These are phyloP conservation scores for Fusarium sp. DNA, from an alignment of 2,329 filamentous ascomycete genomes.

Conservation along the genomic window DNA sequence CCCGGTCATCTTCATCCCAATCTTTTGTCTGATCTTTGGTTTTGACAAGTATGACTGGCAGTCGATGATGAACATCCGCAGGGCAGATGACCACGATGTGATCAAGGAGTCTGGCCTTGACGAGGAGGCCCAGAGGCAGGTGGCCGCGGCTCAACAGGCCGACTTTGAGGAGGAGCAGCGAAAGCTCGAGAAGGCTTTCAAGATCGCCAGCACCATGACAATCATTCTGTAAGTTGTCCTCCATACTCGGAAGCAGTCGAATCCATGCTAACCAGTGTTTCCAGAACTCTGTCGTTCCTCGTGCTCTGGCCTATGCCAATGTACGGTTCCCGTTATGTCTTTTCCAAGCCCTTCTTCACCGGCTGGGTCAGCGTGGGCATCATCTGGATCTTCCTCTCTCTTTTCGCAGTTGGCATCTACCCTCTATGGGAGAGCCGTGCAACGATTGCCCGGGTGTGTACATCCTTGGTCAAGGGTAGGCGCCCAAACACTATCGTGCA, in stretches of 20 bases:
- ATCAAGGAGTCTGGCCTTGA: slow-evolving; percentile 69
- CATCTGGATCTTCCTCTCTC: slow-evolving; percentile 77
- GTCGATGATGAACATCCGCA: slow-evolving; percentile 82
- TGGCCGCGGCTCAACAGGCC: slow-evolving; percentile 34
- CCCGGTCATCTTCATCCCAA: slow-evolving; percentile 77
- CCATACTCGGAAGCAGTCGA: neutral
- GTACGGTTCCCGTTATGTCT: slow-evolving; percentile 82
- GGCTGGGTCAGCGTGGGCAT: slow-evolving; percentile 79
- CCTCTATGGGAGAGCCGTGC: slow-evolving; percentile 82
- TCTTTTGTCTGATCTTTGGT: slow-evolving; percentile 71
- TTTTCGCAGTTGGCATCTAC: slow-evolving; percentile 80
- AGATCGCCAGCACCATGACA: slow-evolving; percentile 54
- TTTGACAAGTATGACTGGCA: slow-evolving; percentile 85
- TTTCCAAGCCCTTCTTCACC: slow-evolving; percentile 71
- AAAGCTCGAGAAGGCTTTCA: slow-evolving; percentile 65
- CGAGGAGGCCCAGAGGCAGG: slow-evolving; percentile 39
- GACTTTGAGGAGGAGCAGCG: slow-evolving; percentile 59
- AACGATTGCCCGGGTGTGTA: slow-evolving; percentile 54
- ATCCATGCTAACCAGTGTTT: slow-evolving; percentile 9
- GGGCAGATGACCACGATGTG: slow-evolving; percentile 81
- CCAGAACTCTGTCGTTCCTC: slow-evolving; percentile 63
- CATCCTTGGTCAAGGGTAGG: slow-evolving; percentile 23
- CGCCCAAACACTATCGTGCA: slow-evolving; percentile 22
- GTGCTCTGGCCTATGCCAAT: slow-evolving; percentile 85
- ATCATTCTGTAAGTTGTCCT: slow-evolving; percentile 40